Evolutionary conservation across 2,329 filamentous ascomycete genomes (phyloP).

Genomic region (Phyllosticta paracitricarpa): DNA sequence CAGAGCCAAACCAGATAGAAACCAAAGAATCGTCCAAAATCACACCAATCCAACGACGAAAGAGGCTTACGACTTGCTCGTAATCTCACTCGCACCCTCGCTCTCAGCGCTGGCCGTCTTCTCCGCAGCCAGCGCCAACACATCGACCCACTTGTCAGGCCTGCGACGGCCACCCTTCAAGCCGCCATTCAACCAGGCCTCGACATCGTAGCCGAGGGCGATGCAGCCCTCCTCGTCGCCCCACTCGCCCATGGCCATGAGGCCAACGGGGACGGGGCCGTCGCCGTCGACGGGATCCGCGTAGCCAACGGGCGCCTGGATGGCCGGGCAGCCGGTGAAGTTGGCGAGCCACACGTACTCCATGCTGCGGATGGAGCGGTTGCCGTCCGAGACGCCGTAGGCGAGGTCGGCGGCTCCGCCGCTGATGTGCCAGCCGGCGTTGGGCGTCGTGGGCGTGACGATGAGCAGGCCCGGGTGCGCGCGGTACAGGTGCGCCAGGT

Average conservation of each 20-base stretch:
- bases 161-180: slow-evolving; percentile 24
- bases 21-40: too few species aligned
- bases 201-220: slow-evolving; percentile 43
- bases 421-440: slow-evolving; percentile 61
- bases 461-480: slow-evolving; percentile 66
- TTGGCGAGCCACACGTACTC: slow-evolving; percentile 81
- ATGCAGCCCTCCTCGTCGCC: slow-evolving; percentile 43
- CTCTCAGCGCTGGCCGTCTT: neutral
- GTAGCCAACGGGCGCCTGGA: slow-evolving; percentile 69
- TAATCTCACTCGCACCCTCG: neutral
- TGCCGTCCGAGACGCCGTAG: slow-evolving; percentile 61
- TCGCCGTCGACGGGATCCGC: slow-evolving; percentile 45
- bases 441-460: slow-evolving; percentile 66
- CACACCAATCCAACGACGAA: too few species aligned
- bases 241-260: slow-evolving; percentile 48
- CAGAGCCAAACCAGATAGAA: too few species aligned
- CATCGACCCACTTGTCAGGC: slow-evolving; percentile 31
- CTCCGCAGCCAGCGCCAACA: slow-evolving; percentile 19
- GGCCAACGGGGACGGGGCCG: slow-evolving; percentile 46
- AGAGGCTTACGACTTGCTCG: neutral
- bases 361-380: slow-evolving; percentile 67
- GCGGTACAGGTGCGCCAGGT: slow-evolving; percentile 61
- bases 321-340: slow-evolving; percentile 65
- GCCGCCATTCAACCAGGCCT: slow-evolving; percentile 35
- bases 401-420: slow-evolving; percentile 51